Percentiles rank a stretch among this genome's conserved stretches.
Conservation (phyloP, 345 rosid species). For the Acer campestre region DNA sequence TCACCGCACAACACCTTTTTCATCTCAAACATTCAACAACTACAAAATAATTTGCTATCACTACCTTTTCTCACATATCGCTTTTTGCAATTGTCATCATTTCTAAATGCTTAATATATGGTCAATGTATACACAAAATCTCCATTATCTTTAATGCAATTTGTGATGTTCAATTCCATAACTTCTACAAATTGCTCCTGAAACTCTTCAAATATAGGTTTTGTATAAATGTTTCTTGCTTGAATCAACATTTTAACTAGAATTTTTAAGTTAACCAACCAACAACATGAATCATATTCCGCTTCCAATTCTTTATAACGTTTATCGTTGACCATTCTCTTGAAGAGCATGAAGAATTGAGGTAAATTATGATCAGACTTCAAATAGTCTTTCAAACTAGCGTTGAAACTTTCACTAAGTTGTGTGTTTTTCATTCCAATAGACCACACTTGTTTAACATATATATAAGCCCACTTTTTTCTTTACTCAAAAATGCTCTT, state of each 20-base stretch:
- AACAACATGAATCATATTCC: neutral
- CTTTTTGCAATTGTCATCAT: too few relatives aligned
- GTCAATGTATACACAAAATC: too few relatives aligned
- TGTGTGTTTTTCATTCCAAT: neutral
- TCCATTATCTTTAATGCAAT: neutral
- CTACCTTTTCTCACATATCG: too few relatives aligned
- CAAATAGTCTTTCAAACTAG: neutral
- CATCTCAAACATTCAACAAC: too few relatives aligned
- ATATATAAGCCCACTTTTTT: neutral
- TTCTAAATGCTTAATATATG: too few relatives aligned
- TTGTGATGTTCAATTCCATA: neutral
- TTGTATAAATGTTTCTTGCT: neutral
- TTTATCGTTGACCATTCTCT: neutral
- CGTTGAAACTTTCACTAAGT: neutral
- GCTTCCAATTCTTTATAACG: neutral
- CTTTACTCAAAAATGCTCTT: neutral
- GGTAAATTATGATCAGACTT: neutral
- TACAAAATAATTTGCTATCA: neutral
- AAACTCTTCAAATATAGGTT: neutral
- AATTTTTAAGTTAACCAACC: neutral
- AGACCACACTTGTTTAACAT: neutral
- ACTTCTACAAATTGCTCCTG: neutral
- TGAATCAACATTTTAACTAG: neutral
- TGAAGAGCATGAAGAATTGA: conserved; percentile 2
- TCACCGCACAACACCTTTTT: too few relatives aligned